These are phyloP conservation scores for Nyctanthes arbortristis DNA, from an alignment of 257 asterid genomes.

Conservation along the genomic window DNA sequence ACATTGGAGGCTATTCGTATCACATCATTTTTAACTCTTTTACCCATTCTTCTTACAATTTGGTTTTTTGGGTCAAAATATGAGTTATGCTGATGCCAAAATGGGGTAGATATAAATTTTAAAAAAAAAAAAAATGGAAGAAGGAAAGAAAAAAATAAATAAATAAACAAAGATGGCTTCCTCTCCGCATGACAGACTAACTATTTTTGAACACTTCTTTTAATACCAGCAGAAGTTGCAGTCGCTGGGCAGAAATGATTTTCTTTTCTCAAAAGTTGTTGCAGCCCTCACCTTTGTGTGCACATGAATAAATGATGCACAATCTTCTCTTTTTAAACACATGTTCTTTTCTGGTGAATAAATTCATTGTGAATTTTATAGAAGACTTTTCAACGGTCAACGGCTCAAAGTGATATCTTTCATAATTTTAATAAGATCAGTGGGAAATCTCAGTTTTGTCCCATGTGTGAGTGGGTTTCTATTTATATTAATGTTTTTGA, in stretches of 20 bases:
- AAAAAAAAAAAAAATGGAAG: no score
- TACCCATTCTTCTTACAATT: neutral
- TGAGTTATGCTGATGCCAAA: neutral
- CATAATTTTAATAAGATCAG: neutral
- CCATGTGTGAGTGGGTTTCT: neutral
- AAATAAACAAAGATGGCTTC: no score
- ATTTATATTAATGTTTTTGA: neutral
- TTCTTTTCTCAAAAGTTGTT: neutral
- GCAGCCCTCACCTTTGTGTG: neutral
- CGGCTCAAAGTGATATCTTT: neutral
- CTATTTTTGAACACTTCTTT: no score
- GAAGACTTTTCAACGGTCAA: neutral
- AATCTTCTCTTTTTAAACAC: neutral
- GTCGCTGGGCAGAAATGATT: neutral
- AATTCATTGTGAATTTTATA: neutral
- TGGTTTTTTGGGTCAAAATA: neutral
- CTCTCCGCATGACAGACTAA: neutral
- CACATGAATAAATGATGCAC: neutral
- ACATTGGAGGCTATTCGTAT: neutral
- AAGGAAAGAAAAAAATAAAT: no score
- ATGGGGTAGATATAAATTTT: neutral
- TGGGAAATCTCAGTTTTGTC: neutral
- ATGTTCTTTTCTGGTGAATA: neutral
- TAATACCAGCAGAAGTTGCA: neutral
- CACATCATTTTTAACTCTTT: neutral